A percentile compares a stretch with the other conserved stretches of the same genome.
These are phyloP conservation scores for Colletotrichum higginsianum DNA, from an alignment of 2,329 filamentous ascomycete species.

Conservation along the genomic window DNA sequence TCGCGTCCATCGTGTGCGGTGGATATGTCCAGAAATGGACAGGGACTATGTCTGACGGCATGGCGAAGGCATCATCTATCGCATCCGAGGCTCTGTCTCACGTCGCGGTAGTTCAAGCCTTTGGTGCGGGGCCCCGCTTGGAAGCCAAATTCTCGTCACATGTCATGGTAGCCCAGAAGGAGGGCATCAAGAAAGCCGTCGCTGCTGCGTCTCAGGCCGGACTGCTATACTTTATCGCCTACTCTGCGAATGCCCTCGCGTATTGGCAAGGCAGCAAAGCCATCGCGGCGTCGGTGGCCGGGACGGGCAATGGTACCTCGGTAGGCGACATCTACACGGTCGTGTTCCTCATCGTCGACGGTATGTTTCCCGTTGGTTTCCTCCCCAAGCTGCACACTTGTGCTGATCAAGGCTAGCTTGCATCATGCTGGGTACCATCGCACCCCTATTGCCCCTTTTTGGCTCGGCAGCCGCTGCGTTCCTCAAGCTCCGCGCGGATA, in stretches of 20 bases:
- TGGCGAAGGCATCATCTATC: slow-evolving; percentile 67
- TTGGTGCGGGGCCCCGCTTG: slow-evolving; percentile 66
- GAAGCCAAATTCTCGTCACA: slow-evolving; percentile 69
- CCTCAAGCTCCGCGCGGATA: slow-evolving; percentile 70
- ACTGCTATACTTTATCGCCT: slow-evolving; percentile 77
- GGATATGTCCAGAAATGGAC: slow-evolving; percentile 65
- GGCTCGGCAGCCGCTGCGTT: slow-evolving; percentile 71
- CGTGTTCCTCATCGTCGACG: slow-evolving; percentile 75
- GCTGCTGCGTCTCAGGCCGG: slow-evolving; percentile 72
- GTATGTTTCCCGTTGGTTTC: slow-evolving; percentile 48
- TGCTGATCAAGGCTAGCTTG: slow-evolving; percentile 58
- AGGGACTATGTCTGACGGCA: slow-evolving; percentile 59
- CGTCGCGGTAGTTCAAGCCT: slow-evolving; percentile 68
- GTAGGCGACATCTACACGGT: slow-evolving; percentile 72
- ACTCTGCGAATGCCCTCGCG: slow-evolving; percentile 76
- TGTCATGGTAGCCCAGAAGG: slow-evolving; percentile 63
- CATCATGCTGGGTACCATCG: slow-evolving; percentile 74
- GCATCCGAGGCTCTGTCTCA: slow-evolving; percentile 70
- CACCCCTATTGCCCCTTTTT: slow-evolving; percentile 74
- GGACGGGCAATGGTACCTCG: slow-evolving; percentile 52
- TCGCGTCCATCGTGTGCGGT: slow-evolving; percentile 68
- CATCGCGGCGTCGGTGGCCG: slow-evolving; percentile 57
- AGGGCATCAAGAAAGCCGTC: slow-evolving; percentile 71
- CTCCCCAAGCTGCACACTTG: slow-evolving; percentile 56
- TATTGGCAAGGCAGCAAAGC: slow-evolving; percentile 77